phyloP scores from a whole-genome alignment of 139 green algal genomes.

The Deuterostichococcus epilithicus region DNA sequence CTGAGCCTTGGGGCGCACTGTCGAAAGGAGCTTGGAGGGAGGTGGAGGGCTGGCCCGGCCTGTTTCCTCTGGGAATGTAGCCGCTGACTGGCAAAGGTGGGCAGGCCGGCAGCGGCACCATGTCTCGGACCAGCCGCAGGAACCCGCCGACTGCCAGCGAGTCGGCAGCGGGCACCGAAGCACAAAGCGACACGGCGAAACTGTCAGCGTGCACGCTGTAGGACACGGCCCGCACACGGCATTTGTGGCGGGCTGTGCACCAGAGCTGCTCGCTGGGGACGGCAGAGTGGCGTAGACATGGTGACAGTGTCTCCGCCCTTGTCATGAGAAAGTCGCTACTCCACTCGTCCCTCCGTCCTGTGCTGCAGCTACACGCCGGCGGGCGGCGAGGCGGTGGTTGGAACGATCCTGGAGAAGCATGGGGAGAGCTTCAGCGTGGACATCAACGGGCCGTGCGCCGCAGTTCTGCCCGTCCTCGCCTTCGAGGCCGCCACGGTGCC shows the following conservation, averaged over 20 bases:
- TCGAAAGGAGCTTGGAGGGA: too few species aligned
- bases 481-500: slow-evolving; percentile 74
- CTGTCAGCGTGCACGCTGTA: background rate
- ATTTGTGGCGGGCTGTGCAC: background rate
- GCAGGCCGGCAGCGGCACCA: too few species aligned
- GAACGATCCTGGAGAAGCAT: slow-evolving; percentile 58
- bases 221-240: background rate
- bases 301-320: background rate
- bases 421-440: slow-evolving; percentile 77
- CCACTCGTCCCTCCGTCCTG: background rate
- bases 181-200: background rate
- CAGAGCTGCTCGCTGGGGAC: too few species aligned
- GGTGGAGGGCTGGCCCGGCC: too few species aligned
- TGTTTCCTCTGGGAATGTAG: too few species aligned
- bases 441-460: slow-evolving; percentile 65
- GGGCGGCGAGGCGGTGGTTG: slow-evolving; percentile 68
- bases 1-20: too few species aligned
- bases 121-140: too few species aligned
- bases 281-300: background rate
- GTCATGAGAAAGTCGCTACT: background rate
- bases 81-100: too few species aligned
- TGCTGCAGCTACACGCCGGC: slow-evolving; percentile 71
- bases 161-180: background rate
- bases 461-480: slow-evolving; percentile 65
- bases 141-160: too few species aligned